phyloP scores from a whole-genome alignment of 352 stramenopile species.

The Phytophthora sansomeana region DNA sequence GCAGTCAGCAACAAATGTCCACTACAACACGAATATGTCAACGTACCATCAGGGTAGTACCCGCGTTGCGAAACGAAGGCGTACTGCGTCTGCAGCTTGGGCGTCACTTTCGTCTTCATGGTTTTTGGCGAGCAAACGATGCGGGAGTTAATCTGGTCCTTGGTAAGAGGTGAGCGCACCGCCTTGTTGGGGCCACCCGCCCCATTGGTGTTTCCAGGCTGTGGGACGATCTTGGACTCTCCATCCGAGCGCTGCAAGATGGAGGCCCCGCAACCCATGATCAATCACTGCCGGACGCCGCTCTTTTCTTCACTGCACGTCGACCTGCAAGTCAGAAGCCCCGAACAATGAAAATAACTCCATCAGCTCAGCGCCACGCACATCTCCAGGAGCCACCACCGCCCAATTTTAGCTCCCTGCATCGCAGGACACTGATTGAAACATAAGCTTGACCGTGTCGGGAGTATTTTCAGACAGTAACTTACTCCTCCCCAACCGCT shows the following conservation, averaged over 20 bases:
- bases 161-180: conserved; percentile 72
- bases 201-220: conserved; percentile 15
- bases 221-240: conserved; percentile 52
- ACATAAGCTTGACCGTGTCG: background rate
- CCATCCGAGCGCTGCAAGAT: conserved; percentile 58
- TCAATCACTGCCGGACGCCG: conserved; percentile 1
- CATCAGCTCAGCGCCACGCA: background rate
- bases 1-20: background rate
- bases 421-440: conserved; percentile 3
- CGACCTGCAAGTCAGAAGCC: background rate
- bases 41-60: conserved; percentile 93
- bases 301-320: conserved; percentile 24
- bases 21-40: background rate
- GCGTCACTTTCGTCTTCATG: conserved; percentile 65
- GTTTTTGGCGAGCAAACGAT: conserved; percentile 85
- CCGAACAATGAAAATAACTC: conserved; percentile 28
- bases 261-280: conserved; percentile 78
- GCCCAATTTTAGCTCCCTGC: conserved; percentile 24
- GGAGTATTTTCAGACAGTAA: conserved; percentile 1
- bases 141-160: conserved; percentile 86
- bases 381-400: background rate
- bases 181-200: conserved; percentile 37
- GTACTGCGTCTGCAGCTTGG: conserved; percentile 85
- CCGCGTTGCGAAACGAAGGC: conserved; percentile 94
- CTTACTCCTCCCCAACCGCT: conserved; percentile 5